Base-by-base conservation (phyloP, 345 rosid genomes). In the Arabis alpina region DNA sequence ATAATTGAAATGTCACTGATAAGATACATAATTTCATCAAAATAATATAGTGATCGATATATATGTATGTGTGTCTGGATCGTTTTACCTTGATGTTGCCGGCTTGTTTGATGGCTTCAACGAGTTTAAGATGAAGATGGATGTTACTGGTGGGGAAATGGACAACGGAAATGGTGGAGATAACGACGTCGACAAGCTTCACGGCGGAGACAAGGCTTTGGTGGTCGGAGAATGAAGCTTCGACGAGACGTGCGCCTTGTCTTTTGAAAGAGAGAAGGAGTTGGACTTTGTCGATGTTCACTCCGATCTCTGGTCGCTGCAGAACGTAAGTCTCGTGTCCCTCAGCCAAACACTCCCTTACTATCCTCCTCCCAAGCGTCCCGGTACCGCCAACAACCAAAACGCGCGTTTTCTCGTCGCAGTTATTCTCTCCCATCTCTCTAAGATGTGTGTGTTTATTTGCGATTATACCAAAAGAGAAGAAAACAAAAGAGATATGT, bases 121-220 rank as follows among this genome's bases (percentile, higher is more conserved):
- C 92, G 24, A 91, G 95, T 68, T 83, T 85, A 57, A 87, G 91
- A 70, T 91, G 97, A 34, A 88, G 80, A 3, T 84, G 82, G 1
- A 91, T 81, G 2, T 83, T 85, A 73, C 87, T 95, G 69, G 79
- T 84, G 14, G 95, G 65, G 30, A 91, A 71, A 34, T 91, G 97
- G 6, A 88, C 97, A 5, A 90, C 97, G 6, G 95, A 91, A 54
- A 88, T 80, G 10, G 93, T 87, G 45, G 83, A 88, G 34, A 91
- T 75, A 4, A 91, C 95, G 3, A 85, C 89, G n/a, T 87, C 93
- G 25, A 80, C 91, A 44, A 76, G 77, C 32, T 79, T 87, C 7
- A 88, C 87, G 4, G 92, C 77, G 11, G 71, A 60, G 40, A 74
- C 77, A 14, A 74, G 77, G 30, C 77, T 74, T 8, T 9, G 72